Base-by-base conservation (phyloP, 345 rosid species). In the Cardamine resedifolia region DNA sequence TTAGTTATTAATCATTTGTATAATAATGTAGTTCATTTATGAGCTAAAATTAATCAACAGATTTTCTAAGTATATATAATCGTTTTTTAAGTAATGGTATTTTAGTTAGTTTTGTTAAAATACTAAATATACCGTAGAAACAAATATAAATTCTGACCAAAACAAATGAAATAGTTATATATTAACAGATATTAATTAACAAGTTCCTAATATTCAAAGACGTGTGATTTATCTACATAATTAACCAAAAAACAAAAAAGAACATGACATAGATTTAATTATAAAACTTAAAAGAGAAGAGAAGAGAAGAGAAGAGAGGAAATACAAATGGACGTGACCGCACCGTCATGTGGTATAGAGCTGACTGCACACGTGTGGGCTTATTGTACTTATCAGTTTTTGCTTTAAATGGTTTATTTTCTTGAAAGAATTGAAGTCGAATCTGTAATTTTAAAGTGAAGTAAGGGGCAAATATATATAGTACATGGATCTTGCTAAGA, bases 361-460 rank as follows among this genome's bases (percentile, higher is more conserved):
- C 70, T 58, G 74, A 68, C 59, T 59, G 51, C 70, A 75, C 74
- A 75, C 79, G 75, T 75, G 75, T 69, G 79, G 79, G 48, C 6
- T 11, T 53, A 26, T 33, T 69, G 79, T 62, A 75, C 66, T 76
- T 76, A 0, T 41, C 58, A 9, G 14, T 51, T 60, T 58, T 47
- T 57, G 66, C 67, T 55, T 60, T 68, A 7, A 43, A 33, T 66
- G 51, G 56, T 20, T 14, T 7, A 1, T 10, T 60, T 75, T 51
- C 4, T 2, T 6, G 0, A 31, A 28, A 44, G 24, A 30, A 59
- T 28, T 51, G 30, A 60, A 60, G 44, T 60, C 50, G 68, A 61
- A 75, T 75, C 74, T 60, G 74, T 61, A 68, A 61, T 44, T 61
- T 31, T 0, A 19, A 51, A 61, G 74, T 23, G 33, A 24, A 75